Evolutionary conservation across 768 basidiomycete genomes (phyloP), one percentile per base, ranked within the genome.

Genomic region (Boletus huronensis): DNA sequence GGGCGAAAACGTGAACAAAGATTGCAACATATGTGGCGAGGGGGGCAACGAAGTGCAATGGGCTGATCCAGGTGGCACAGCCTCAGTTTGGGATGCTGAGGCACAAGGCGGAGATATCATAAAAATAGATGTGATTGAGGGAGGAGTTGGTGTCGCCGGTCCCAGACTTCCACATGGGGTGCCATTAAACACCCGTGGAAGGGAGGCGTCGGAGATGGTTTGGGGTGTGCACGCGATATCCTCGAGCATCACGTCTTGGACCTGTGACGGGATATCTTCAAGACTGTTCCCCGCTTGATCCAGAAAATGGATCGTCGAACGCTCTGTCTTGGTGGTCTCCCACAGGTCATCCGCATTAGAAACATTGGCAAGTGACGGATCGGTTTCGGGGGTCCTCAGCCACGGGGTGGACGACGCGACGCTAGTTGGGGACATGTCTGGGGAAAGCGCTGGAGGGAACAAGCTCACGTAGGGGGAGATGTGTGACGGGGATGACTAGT

Each of bases 381-480:
- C 57, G 5, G 34, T 47, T 10, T 45, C 43, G 0, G 68, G 68
- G 0, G 68, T 69, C 29, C 50, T 53, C 7, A 60, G 43, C 47
- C 59, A 66, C 0, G 64, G 55, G 5, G 55, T 53, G 11, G 68
- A 70, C 14, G 65, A 68, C n/a, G 54, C 55, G 31, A 54, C 38
- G 16, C 66, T 66, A 3, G 36, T 47, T 0, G 68, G 68, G 1
- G 68, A 69, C 2, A 47, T 44, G 21, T 71, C 68, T 0, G 66
- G 69, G 6, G 69, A 71, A 11, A 68, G 55, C 0, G 45, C 54
- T 0, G 67, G 61, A 19, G 56, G 66, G 14, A 45, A 38, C 6
- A 55, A 10, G 14, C 10, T 32, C 6, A 54, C 10, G 9, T 48
- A 49, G 3, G 51, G 34, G 3, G 46, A 21, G 14, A 36, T 4